Evolutionary conservation across 108 stramenopile genomes (phyloP).

Genomic region (Pseudonitzschia multiseries): DNA sequence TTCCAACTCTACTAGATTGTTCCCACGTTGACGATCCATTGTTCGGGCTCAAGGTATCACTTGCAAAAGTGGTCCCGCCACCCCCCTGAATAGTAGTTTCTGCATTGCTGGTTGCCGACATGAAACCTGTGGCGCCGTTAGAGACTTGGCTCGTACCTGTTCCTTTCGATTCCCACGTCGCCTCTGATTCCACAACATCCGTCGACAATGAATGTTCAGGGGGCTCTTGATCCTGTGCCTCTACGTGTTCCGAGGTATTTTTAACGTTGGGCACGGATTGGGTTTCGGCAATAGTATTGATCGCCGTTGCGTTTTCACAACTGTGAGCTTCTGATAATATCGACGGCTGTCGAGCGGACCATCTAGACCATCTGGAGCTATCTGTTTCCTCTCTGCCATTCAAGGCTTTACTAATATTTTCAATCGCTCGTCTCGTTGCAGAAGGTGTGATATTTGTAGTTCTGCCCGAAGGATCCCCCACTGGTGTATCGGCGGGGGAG

Average conservation of each 20-base stretch:
- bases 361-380: not conserved
- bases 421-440: slow-evolving; percentile 6
- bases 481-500: not conserved
- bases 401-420: slow-evolving; percentile 9
- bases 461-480: not conserved
- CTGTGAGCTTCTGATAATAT: not conserved
- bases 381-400: not conserved
- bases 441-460: not conserved
- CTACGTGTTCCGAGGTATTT: no score
- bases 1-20: not conserved
- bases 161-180: slow-evolving; percentile 11
- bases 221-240: not conserved
- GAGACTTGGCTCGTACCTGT: not conserved
- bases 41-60: not conserved
- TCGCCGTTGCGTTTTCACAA: not conserved
- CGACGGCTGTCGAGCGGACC: not conserved
- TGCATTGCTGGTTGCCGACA: slow-evolving; percentile 2
- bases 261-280: not conserved
- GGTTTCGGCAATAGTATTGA: not conserved
- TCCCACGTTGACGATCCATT: slow-evolving; percentile 7
- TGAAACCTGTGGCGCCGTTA: not conserved
- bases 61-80: not conserved
- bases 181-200: slow-evolving; percentile 6
- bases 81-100: slow-evolving; percentile 1
- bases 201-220: not conserved